Percentiles rank a stretch among this genome's conserved stretches.
These are phyloP conservation scores for Eucalyptus erythrocorys DNA, from an alignment of 345 rosid species.

Conservation along the genomic window DNA sequence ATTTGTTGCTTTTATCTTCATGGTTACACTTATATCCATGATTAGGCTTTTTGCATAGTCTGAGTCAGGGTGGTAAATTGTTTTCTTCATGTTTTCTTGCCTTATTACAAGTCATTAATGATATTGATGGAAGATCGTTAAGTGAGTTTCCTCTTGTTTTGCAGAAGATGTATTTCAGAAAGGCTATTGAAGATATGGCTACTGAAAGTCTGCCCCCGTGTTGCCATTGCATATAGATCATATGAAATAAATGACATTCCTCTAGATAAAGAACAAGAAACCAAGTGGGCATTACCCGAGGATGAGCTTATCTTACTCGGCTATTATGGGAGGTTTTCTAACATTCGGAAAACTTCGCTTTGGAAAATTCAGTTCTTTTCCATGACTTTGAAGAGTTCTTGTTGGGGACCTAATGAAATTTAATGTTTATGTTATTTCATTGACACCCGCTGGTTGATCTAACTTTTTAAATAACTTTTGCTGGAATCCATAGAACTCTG, in stretches of 20 bases:
- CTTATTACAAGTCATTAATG: background rate
- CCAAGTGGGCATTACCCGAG: slow-evolving; percentile 74
- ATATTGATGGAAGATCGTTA: background rate
- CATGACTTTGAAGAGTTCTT: background rate
- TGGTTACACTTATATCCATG: background rate
- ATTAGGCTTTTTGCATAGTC: background rate
- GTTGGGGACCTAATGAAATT: background rate
- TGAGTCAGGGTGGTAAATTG: background rate
- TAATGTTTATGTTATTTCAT: background rate
- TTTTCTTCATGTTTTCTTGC: background rate
- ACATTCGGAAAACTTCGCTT: background rate
- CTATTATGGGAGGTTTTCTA: slow-evolving; percentile 31
- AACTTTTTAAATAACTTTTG: background rate
- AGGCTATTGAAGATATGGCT: slow-evolving; percentile 82
- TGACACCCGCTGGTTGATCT: background rate
- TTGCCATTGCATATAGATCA: slow-evolving; percentile 74
- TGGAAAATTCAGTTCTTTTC: background rate
- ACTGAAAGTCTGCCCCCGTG: slow-evolving; percentile 78
- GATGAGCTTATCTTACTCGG: slow-evolving; percentile 79
- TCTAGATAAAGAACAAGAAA: slow-evolving; percentile 45
- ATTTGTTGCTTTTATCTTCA: background rate
- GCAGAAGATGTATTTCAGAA: slow-evolving; percentile 41
- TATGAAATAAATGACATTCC: slow-evolving; percentile 60
- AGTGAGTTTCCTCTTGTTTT: background rate
- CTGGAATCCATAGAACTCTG: background rate